These are phyloP conservation scores for Populus simonii DNA, from an alignment of 345 rosid species.

Conservation along the genomic window DNA sequence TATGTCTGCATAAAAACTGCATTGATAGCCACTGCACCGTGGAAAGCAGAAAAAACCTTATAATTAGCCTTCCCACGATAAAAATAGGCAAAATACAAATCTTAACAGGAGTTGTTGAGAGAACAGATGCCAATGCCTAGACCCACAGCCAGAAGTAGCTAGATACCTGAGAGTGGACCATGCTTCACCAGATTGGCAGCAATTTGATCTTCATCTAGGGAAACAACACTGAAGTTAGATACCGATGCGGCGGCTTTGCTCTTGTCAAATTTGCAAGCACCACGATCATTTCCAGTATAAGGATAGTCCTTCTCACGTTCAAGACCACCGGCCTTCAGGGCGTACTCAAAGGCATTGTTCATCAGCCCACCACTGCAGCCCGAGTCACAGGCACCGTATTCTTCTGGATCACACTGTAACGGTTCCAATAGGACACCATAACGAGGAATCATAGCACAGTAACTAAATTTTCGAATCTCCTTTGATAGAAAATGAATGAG, in stretches of 20 bases:
- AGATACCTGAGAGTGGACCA: conserved; percentile 88
- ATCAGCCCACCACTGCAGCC: conserved; percentile 96
- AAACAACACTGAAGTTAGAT: conserved; percentile 81
- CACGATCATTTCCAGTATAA: conserved; percentile 62
- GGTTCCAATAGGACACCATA: not conserved
- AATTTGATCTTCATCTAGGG: conserved; percentile 79
- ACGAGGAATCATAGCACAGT: not conserved
- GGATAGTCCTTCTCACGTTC: conserved; percentile 88
- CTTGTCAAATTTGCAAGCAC: conserved; percentile 72
- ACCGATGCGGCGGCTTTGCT: conserved; percentile 74
- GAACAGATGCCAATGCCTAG: not conserved
- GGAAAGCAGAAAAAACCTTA: not conserved
- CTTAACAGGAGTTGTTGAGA: not conserved
- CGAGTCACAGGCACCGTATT: conserved; percentile 65
- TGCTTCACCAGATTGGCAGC: conserved; percentile 84
- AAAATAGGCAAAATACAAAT: not conserved
- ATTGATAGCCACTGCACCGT: conserved; percentile 71
- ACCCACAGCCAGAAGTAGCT: not conserved
- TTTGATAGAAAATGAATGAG: not conserved
- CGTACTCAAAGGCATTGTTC: conserved; percentile 83
- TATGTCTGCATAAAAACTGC: conserved; percentile 92
- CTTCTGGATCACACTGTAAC: conserved; percentile 84
- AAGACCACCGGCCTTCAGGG: conserved; percentile 78
- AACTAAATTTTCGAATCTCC: not conserved
- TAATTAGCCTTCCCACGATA: not conserved